Evolutionary conservation across 257 asterid species (phyloP), one percentile per base, ranked within the genome.

Genomic region (Verbascum thapsus): DNA sequence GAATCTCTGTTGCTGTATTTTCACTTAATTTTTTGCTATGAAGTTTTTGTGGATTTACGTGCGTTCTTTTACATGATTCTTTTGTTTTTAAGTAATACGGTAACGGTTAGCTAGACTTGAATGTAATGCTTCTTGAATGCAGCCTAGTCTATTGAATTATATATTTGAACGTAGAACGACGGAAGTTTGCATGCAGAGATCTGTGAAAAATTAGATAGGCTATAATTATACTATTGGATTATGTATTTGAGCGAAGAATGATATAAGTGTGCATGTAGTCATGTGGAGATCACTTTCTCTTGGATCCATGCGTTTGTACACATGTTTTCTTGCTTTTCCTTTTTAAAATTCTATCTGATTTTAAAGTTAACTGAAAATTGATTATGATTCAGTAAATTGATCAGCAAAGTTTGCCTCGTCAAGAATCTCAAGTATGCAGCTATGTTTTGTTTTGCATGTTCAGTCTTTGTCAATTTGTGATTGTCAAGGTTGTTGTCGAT

Each of bases 101-200:
- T 5, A 57, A 11, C 32, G 13, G 53, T 58, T 51, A 58, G 68
- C 40, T 50, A 30, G 19, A 48, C 22, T 35, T 19, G 54, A 54
- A 45, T 19, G 32, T 3, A n/a, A 8, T 37, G 11, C 10, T 9
- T 10, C 2, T 17, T n/a, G n/a, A n/a, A n/a, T n/a, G n/a, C n/a
- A n/a, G n/a, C n/a, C n/a, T n/a, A n/a, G n/a, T n/a, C n/a, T 39
- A 30, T 53, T 65, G 26, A 7, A 1, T 8, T 43, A 11, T 32
- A 18, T 49, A 40, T 26, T 32, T 2, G 42, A 30, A 10, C 38
- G 8, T 52, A 19, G 32, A 34, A 26, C 32, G 32, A 26, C 32
- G 32, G 3, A 26, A 26, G 3, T 26, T 2, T 26, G 32, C 32
- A 26, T 26, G 32, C 32, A 26, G 32, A 26, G 32, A 26, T 26